These are phyloP conservation scores for Tolypocladium guangdongense DNA, from an alignment of 2,329 filamentous ascomycete species.

Conservation along the genomic window DNA sequence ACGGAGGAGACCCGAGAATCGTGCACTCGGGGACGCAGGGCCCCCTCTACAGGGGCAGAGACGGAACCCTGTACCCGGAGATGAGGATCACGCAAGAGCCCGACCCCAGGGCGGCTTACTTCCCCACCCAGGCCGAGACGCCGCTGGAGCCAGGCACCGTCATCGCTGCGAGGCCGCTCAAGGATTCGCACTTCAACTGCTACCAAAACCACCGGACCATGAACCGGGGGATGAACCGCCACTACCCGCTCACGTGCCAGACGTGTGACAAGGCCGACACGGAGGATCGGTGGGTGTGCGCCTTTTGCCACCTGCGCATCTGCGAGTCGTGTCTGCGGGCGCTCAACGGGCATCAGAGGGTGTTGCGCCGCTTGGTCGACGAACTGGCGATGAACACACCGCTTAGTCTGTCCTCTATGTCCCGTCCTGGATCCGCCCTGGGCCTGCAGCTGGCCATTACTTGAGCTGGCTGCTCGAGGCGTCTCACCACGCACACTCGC, in stretches of 20 bases:
- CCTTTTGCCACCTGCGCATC: constrained; percentile 40
- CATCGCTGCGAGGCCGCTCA: constrained; percentile 31
- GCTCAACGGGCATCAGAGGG: constrained; percentile 28
- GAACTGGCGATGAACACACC: constrained; percentile 10
- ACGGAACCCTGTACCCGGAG: constrained; percentile 30
- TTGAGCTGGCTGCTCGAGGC: background rate
- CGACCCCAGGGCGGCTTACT: constrained; percentile 25
- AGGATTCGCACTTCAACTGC: constrained; percentile 34
- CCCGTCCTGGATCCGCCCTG: constrained; percentile 10
- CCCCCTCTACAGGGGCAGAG: constrained; percentile 22
- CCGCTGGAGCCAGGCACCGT: constrained; percentile 22
- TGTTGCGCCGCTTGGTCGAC: constrained; percentile 32
- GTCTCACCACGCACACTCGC: background rate
- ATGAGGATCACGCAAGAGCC: constrained; percentile 23
- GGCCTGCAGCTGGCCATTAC: constrained; percentile 7
- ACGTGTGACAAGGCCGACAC: constrained; percentile 36
- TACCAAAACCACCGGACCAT: constrained; percentile 36
- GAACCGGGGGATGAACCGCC: constrained; percentile 34
- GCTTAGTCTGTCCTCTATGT: constrained; percentile 9
- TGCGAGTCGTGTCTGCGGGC: constrained; percentile 35
- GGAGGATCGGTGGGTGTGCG: constrained; percentile 35
- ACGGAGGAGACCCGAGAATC: constrained; percentile 19
- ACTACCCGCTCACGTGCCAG: constrained; percentile 43
- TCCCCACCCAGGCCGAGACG: constrained; percentile 21
- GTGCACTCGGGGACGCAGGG: constrained; percentile 23